Base-by-base conservation (phyloP, 768 basidiomycete species). In the Scleroderma citrinum region DNA sequence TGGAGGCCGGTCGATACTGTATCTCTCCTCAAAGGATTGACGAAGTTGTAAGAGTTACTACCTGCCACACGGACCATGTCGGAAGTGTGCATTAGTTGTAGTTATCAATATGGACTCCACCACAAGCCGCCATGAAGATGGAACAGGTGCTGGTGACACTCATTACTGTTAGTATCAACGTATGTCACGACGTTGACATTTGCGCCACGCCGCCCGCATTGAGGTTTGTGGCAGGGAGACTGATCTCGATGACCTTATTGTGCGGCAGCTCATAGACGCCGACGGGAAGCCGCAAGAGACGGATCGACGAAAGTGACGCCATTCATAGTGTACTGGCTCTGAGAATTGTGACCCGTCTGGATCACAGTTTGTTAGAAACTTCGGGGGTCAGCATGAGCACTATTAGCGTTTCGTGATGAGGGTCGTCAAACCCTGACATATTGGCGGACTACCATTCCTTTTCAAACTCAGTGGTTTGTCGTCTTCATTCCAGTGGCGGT, bases 11-110 rank as follows among this genome's bases (percentile, higher is more conserved):
- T 68, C 35, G 59, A 68, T 26, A 66, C 53, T 0, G 62, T 64
- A 42, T 73, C 71, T 14, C 71, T 63, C 50, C 47, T 56, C n/a
- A 66, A 43, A 11, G 72, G 72, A 47, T 74, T 62, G 26, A 62
- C 50, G 32, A 68, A 74, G 54, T 73, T 73, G 16, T 61, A 52
- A 0, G 54, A 55, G 8, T 47, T 60, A 21, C 53, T 64, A 17
- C 67, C 61, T 5, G 73, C 55, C 17, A 62, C 60, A 23, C 67
- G 62, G 24, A 73, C 59, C n/a, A 74, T 70, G 7, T 58, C 60
- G 55, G 74, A 74, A 23, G 60, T 54, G 26, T 29, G 26, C 26
- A 29, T 4, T 29, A 29, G 26, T 29, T 29, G 26, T 4, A 29
- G 4, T 29, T 29, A 29, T 29, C 3, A 41, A 36, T 35, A 13